phyloP scores from a whole-genome alignment of 805 yeast species.

The Sungouiozyma intestinalis region DNA sequence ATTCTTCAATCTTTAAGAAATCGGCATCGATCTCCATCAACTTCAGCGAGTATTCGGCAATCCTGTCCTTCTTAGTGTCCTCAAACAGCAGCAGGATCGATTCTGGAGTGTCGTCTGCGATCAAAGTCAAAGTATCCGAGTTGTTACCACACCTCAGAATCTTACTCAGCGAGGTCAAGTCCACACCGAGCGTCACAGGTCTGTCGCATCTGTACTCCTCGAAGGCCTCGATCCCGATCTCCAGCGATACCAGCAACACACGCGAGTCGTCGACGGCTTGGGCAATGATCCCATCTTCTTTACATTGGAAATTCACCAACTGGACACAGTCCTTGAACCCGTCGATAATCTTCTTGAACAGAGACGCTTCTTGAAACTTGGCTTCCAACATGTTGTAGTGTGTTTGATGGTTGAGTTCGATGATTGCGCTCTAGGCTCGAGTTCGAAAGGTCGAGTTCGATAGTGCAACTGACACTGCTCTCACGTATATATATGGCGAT shows the following conservation, averaged over 20 bases:
- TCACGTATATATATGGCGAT: too few relatives aligned
- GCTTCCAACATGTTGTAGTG: conserved; percentile 76
- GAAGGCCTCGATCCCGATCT: conserved; percentile 83
- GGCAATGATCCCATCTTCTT: conserved; percentile 88
- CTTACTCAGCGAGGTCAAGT: conserved; percentile 76
- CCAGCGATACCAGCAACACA: conserved; percentile 79
- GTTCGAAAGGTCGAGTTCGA: too few relatives aligned
- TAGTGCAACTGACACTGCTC: too few relatives aligned
- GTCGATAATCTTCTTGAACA: conserved; percentile 85
- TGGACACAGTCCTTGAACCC: conserved; percentile 91
- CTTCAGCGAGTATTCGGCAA: conserved; percentile 83
- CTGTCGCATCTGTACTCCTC: conserved; percentile 91
- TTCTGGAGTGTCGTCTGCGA: conserved; percentile 86
- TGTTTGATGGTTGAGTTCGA: background rate
- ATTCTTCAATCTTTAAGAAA: conserved; percentile 84
- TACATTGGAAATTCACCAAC: conserved; percentile 92
- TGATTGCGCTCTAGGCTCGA: too few relatives aligned
- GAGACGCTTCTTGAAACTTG: conserved; percentile 84
- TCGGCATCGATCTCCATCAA: conserved; percentile 96
- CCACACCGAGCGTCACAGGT: conserved; percentile 83
- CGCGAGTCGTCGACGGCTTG: conserved; percentile 98
- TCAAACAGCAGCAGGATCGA: conserved; percentile 74
- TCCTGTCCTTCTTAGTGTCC: conserved; percentile 82
- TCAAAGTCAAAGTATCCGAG: conserved; percentile 75
- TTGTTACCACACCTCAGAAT: conserved; percentile 86